These are phyloP conservation scores for Candida caryicola DNA, from an alignment of 805 yeast species.

Conservation along the genomic window DNA sequence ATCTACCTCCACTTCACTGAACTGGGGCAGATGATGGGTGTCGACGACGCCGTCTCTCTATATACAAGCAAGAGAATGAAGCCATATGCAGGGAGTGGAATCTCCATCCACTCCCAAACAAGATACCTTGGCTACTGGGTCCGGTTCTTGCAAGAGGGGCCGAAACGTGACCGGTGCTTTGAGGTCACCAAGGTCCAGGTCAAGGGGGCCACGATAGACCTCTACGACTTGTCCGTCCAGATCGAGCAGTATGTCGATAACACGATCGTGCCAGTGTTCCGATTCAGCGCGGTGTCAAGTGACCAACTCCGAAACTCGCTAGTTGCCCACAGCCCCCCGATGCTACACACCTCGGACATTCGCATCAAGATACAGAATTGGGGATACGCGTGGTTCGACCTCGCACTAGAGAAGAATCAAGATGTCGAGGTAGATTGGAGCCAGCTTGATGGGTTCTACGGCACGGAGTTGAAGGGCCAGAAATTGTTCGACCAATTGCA, in stretches of 20 bases:
- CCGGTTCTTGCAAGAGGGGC: slow-evolving; percentile 5
- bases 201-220: neutral
- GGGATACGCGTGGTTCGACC: slow-evolving; percentile 32
- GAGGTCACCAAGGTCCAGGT: neutral
- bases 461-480: slow-evolving; percentile 53
- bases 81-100: slow-evolving; percentile 56
- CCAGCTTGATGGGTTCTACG: slow-evolving; percentile 66
- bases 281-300: neutral
- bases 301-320: neutral
- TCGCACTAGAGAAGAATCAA: slow-evolving; percentile 19
- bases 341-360: neutral
- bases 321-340: neutral
- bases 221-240: neutral
- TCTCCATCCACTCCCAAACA: slow-evolving; percentile 67
- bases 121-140: slow-evolving; percentile 62
- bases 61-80: slow-evolving; percentile 63
- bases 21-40: slow-evolving; percentile 13
- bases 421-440: slow-evolving; percentile 21
- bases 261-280: neutral
- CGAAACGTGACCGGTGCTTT: neutral
- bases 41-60: slow-evolving; percentile 45
- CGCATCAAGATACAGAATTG: slow-evolving; percentile 1
- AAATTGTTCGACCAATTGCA: slow-evolving; percentile 44
- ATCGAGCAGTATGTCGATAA: neutral
- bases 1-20: slow-evolving; percentile 36